Evolutionary conservation across 805 yeast genomes (phyloP).

Genomic region (Ogataea trehaloabstinens): DNA sequence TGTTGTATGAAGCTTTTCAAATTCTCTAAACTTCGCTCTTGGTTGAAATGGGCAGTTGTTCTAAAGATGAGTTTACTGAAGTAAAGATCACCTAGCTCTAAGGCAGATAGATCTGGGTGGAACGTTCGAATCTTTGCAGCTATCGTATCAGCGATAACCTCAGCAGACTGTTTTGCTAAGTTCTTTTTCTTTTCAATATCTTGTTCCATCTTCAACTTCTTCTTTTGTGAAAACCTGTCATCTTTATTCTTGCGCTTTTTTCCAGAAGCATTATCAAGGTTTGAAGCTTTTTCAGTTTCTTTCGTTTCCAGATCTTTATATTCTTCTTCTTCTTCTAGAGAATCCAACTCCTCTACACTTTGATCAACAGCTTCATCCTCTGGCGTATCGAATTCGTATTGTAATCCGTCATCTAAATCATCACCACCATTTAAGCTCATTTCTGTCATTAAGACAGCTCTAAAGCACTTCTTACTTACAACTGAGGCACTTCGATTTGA

Average conservation of each 20-base stretch:
- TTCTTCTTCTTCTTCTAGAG: constrained; percentile 17
- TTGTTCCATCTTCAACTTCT: constrained; percentile 62
- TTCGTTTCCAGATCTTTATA: constrained; percentile 3
- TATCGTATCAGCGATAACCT: constrained; percentile 64
- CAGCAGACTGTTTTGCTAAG: constrained; percentile 55
- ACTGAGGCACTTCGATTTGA: no score
- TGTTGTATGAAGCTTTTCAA: constrained; percentile 52
- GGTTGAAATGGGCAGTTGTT: constrained; percentile 58
- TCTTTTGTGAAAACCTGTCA: constrained; percentile 59
- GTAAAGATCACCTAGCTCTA: constrained; percentile 70
- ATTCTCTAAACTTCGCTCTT: constrained; percentile 53
- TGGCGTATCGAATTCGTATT: constrained; percentile 63
- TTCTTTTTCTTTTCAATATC: constrained; percentile 57
- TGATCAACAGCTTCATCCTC: constrained; percentile 29
- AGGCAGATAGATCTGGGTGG: constrained; percentile 65
- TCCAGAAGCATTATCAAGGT: no score
- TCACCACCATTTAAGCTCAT: constrained; percentile 43
- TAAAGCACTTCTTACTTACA: not conserved
- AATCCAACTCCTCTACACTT: constrained; percentile 29
- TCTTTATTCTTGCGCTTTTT: constrained; percentile 29
- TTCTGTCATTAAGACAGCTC: no score
- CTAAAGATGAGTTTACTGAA: constrained; percentile 53
- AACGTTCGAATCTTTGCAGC: constrained; percentile 57
- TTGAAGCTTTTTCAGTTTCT: constrained; percentile 15
- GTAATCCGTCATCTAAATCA: constrained; percentile 16